A percentile compares a stretch with the other conserved stretches of the same genome.
Conservation (phyloP, 495 filamentous ascomycete species). For the Filosporella fistucella region DNA sequence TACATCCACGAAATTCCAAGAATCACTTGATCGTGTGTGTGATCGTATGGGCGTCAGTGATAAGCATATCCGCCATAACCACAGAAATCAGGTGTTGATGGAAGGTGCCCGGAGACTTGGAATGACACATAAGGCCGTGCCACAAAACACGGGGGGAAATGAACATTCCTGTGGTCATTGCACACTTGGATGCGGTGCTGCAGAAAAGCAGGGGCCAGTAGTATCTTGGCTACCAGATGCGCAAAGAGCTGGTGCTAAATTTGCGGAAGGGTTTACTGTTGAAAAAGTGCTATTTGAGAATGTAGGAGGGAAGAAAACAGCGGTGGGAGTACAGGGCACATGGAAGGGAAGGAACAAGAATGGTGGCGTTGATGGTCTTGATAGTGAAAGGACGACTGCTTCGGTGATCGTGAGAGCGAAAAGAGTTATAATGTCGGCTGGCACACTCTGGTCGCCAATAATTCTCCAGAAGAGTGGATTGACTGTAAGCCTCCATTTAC, state of each 20-base stretch:
- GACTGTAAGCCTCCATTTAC: conserved; percentile 31
- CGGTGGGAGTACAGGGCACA: conserved; percentile 61
- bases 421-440: conserved; percentile 73
- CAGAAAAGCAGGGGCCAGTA: conserved; percentile 75
- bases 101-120: conserved; percentile 76
- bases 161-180: conserved; percentile 79
- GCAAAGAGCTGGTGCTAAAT: conserved; percentile 63
- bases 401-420: conserved; percentile 72
- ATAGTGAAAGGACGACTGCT: conserved; percentile 38
- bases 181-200: conserved; percentile 65
- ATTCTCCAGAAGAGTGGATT: conserved; percentile 70
- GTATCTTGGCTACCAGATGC: conserved; percentile 78
- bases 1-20: conserved; percentile 68
- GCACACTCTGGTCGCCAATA: conserved; percentile 70
- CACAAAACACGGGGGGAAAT: conserved; percentile 71
- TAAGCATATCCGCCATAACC: conserved; percentile 63
- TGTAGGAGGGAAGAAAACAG: conserved; percentile 47
- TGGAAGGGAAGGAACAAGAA: conserved; percentile 70
- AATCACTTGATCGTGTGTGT: conserved; percentile 66
- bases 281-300: conserved; percentile 64
- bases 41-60: conserved; percentile 75
- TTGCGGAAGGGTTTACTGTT: conserved; percentile 73
- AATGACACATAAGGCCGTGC: conserved; percentile 64
- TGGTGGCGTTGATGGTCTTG: conserved; percentile 47
- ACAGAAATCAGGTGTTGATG: conserved; percentile 59